Evolutionary conservation across 2,329 filamentous ascomycete genomes (phyloP).

Genomic region (Elsinoe australis): DNA sequence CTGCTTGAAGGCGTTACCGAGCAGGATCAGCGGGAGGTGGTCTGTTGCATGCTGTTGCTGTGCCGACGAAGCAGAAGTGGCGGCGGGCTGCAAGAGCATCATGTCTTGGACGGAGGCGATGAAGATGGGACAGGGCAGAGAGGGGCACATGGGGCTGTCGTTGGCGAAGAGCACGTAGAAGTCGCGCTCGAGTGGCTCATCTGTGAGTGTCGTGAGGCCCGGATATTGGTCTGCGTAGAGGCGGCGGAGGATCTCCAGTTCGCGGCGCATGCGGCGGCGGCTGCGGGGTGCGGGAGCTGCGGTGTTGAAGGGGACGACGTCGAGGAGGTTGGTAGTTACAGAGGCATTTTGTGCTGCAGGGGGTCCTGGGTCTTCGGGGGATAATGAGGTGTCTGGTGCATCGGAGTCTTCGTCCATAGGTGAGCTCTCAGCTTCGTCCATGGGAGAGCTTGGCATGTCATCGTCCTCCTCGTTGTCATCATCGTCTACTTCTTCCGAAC

Average conservation of each 20-base stretch:
- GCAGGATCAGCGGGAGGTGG: slow-evolving; percentile 20
- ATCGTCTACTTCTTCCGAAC: slow-evolving; percentile 11
- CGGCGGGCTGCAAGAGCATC: slow-evolving; percentile 36
- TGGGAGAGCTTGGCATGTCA: no score
- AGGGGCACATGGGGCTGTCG: slow-evolving; percentile 24
- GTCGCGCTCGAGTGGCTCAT: not conserved
- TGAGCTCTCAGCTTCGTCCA: no score
- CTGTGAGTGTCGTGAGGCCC: not conserved
- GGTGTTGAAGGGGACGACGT: slow-evolving; percentile 2
- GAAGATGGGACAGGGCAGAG: slow-evolving; percentile 36
- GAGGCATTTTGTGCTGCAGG: no score
- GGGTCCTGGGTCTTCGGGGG: no score
- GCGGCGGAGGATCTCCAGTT: slow-evolving; percentile 4
- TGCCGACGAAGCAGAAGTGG: not conserved
- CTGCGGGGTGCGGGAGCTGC: slow-evolving; percentile 23
- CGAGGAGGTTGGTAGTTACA: not conserved
- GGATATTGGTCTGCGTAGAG: slow-evolving; percentile 8
- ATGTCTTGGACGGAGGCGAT: slow-evolving; percentile 36
- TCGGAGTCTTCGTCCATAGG: slow-evolving; percentile 4
- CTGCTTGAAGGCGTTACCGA: slow-evolving; percentile 31
- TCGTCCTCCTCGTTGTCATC: slow-evolving; percentile 19
- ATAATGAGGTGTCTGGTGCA: no score
- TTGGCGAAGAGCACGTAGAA: slow-evolving; percentile 22
- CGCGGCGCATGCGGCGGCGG: slow-evolving; percentile 24
- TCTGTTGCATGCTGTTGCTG: not conserved